Conservation (phyloP, 2,329 filamentous ascomycete species). For the Arthrobotrys megalospora region DNA sequence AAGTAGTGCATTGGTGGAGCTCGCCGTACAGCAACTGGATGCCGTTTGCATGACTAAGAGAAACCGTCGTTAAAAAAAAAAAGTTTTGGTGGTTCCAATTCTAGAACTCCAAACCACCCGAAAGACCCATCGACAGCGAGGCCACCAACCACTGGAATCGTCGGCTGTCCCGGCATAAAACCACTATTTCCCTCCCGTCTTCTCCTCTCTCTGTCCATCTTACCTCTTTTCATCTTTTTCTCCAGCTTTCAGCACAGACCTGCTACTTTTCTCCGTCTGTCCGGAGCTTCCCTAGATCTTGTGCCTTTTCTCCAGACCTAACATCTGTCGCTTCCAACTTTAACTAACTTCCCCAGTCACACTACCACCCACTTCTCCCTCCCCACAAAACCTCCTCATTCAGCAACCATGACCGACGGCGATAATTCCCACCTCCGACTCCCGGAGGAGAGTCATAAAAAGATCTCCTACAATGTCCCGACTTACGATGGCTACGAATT, state of each 20-base stretch:
- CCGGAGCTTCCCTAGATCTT: constrained; percentile 36
- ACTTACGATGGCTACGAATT: constrained; percentile 72
- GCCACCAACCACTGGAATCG: not conserved
- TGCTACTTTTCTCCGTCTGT: constrained; percentile 12
- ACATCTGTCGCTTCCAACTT: not conserved
- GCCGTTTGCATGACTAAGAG: constrained; percentile 50
- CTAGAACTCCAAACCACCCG: constrained; percentile 7
- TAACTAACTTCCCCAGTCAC: constrained; percentile 9
- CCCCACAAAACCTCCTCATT: not conserved
- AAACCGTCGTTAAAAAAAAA: constrained; percentile 3
- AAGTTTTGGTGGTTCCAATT: not conserved
- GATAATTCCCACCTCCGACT: constrained; percentile 31
- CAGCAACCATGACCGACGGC: constrained; percentile 38
- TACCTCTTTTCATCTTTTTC: constrained; percentile 9
- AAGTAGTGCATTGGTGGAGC: too few species aligned
- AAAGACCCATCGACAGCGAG: not conserved
- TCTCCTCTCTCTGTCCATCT: not conserved
- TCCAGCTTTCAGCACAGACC: constrained; percentile 25
- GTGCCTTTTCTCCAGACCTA: constrained; percentile 23
- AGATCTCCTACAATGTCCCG: constrained; percentile 45
- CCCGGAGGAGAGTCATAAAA: constrained; percentile 21
- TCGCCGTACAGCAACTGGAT: not conserved
- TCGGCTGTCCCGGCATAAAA: constrained; percentile 30
- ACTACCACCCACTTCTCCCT: constrained; percentile 16
- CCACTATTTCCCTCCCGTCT: not conserved